Evolutionary conservation across 169 alveolate genomes (phyloP).

Genomic region (Sarcocystis neurona): DNA sequence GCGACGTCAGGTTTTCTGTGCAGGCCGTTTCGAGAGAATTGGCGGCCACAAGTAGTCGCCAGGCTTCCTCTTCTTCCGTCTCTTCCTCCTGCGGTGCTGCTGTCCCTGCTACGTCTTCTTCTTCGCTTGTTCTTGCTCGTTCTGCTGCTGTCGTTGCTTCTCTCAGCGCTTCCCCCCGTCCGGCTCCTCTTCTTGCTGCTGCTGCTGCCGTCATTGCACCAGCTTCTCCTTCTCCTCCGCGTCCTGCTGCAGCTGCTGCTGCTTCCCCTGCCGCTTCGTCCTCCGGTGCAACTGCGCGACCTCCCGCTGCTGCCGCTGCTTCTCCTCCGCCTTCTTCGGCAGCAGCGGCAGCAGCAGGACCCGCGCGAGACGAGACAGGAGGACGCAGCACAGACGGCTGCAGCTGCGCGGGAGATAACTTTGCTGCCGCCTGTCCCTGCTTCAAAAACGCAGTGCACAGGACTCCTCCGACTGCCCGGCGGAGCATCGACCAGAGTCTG

Average conservation of each 20-base stretch:
- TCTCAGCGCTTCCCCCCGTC: no score
- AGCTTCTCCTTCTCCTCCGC: no score
- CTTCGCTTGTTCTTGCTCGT: no score
- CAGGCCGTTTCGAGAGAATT: background rate
- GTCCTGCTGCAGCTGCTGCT: no score
- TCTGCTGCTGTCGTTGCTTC: no score
- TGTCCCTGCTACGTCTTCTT: no score
- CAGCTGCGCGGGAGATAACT: background rate
- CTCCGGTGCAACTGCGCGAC: background rate
- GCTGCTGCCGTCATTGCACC: no score
- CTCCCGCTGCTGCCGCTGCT: background rate
- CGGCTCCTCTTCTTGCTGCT: no score
- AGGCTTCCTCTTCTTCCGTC: background rate
- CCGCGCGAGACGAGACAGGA: no score
- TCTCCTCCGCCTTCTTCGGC: background rate
- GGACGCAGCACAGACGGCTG: no score
- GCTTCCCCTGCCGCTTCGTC: background rate
- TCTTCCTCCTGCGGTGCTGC: background rate
- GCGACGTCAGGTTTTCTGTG: conserved; percentile 21
- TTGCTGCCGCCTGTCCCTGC: background rate
- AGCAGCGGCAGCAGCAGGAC: no score
- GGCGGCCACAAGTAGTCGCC: conserved; percentile 4
- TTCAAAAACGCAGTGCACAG: conserved; percentile 14
- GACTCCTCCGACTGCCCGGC: conserved; percentile 4
- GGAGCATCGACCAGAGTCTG: conserved; percentile 24